Percentiles rank a stretch among this genome's conserved stretches.
Conservation (phyloP, 78 protist species). For the Andalucia godoyi region DNA sequence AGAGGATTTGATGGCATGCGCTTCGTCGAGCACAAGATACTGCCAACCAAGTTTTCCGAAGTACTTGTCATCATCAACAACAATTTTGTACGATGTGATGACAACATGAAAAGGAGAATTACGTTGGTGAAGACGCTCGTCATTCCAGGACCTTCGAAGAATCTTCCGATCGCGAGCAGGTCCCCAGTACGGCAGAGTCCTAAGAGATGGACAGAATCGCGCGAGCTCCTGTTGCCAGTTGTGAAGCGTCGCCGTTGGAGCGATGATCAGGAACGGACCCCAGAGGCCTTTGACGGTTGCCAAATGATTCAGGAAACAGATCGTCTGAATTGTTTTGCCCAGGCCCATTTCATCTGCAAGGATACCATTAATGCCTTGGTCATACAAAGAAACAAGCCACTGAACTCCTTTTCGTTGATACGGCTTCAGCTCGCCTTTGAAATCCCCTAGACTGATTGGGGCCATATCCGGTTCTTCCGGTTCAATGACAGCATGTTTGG, state of each 20-base stretch:
- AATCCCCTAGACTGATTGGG: too few relatives aligned
- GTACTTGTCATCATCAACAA: slow-evolving; percentile 56
- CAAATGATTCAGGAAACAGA: slow-evolving; percentile 58
- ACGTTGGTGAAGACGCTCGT: not conserved
- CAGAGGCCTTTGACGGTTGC: slow-evolving; percentile 12
- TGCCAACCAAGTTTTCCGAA: slow-evolving; percentile 58
- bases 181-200: slow-evolving; percentile 8
- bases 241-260: slow-evolving; percentile 39
- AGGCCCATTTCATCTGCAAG: slow-evolving; percentile 98
- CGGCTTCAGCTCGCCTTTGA: slow-evolving; percentile 9
- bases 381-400: slow-evolving; percentile 84
- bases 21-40: slow-evolving; percentile 92
- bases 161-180: not conserved
- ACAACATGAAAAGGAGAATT: slow-evolving; percentile 71
- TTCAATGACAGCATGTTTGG: too few relatives aligned
- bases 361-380: slow-evolving; percentile 83
- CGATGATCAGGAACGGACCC: slow-evolving; percentile 51
- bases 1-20: slow-evolving; percentile 78
- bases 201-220: slow-evolving; percentile 35
- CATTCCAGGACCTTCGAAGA: not conserved
- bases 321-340: slow-evolving; percentile 93
- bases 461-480: too few relatives aligned
- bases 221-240: slow-evolving; percentile 48
- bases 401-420: slow-evolving; percentile 73
- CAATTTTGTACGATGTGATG: slow-evolving; percentile 49